Evolutionary conservation across 2,329 filamentous ascomycete species (phyloP).

Genomic region (Penicillium aurantiogriseum): DNA sequence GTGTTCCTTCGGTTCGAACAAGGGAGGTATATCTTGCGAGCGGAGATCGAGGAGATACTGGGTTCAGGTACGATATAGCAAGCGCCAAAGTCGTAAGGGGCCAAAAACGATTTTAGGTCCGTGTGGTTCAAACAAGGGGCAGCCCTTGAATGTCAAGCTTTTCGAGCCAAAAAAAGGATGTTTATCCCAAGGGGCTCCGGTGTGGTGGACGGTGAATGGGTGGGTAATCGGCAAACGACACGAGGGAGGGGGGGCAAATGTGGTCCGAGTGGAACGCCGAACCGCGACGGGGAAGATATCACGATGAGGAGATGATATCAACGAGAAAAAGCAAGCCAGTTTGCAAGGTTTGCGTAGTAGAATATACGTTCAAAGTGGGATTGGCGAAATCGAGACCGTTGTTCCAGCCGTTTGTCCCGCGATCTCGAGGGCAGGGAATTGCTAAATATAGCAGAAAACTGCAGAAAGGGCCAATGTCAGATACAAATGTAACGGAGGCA

Average conservation of each 20-base stretch:
- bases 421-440: slow-evolving; percentile 24
- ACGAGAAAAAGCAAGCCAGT: neutral
- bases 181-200: slow-evolving; percentile 1
- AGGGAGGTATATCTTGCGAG: slow-evolving; percentile 4
- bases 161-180: neutral
- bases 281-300: slow-evolving; percentile 12
- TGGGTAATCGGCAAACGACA: slow-evolving; percentile 9
- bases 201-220: slow-evolving; percentile 4
- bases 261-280: slow-evolving; percentile 11
- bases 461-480: slow-evolving; percentile 27
- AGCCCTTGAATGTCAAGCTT: neutral
- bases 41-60: neutral
- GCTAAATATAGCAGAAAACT: slow-evolving; percentile 40
- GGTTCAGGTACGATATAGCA: slow-evolving; percentile 4
- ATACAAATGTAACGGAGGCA: slow-evolving; percentile 23
- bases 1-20: neutral
- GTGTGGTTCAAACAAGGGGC: neutral
- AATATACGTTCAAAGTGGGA: slow-evolving; percentile 1
- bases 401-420: slow-evolving; percentile 26
- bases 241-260: slow-evolving; percentile 13
- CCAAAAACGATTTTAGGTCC: neutral
- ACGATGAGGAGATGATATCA: slow-evolving; percentile 9
- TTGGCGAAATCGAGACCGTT: slow-evolving; percentile 14
- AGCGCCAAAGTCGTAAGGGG: slow-evolving; percentile 5
- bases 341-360: neutral